Conservation (phyloP, 345 rosid species). For the Syzygium oleosum region DNA sequence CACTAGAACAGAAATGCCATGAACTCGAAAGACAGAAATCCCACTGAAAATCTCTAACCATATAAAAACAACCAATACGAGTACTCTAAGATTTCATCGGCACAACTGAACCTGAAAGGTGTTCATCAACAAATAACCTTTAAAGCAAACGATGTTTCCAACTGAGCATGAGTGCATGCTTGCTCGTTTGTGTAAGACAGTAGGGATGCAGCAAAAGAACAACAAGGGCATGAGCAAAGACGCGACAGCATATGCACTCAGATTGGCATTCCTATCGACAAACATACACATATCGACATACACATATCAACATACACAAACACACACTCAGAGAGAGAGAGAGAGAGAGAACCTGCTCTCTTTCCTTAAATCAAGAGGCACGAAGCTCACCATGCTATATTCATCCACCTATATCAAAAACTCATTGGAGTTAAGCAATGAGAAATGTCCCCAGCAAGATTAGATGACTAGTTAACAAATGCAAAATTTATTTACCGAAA, state of each 20-base stretch:
- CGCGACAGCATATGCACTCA: not conserved
- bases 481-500: not conserved
- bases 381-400: slow-evolving; percentile 84
- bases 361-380: slow-evolving; percentile 74
- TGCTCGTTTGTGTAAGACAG: not conserved
- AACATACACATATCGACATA: not conserved
- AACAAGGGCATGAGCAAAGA: not conserved
- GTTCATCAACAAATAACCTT: not conserved
- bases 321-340: not conserved
- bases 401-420: slow-evolving; percentile 51
- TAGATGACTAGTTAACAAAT: not conserved
- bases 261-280: not conserved
- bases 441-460: not conserved
- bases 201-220: not conserved
- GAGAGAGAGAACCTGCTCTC: slow-evolving; percentile 47
- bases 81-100: not conserved
- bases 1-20: not conserved
- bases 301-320: not conserved
- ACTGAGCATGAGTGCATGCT: not conserved
- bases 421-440: not conserved
- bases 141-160: not conserved
- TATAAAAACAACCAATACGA: not conserved
- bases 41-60: not conserved
- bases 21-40: not conserved
- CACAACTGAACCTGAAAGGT: not conserved